These are phyloP conservation scores for Phytopythium helicoides DNA, from an alignment of 352 stramenopile genomes.

Conservation along the genomic window DNA sequence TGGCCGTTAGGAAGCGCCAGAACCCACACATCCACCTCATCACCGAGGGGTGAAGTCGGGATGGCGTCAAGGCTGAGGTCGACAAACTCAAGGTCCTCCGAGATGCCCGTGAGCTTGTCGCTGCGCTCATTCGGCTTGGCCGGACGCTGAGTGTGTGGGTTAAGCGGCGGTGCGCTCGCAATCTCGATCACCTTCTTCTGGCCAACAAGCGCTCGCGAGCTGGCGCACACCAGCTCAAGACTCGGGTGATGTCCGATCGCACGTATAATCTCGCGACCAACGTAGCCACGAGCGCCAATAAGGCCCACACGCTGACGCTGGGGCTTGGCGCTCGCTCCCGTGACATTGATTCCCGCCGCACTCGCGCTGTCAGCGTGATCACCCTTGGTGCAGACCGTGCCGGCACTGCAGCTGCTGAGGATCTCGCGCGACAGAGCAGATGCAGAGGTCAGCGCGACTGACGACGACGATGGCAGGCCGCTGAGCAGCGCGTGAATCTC, in stretches of 20 bases:
- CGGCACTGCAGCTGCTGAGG: slow-evolving; percentile 80
- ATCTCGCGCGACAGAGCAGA: slow-evolving; percentile 80
- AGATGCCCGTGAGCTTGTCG: slow-evolving; percentile 48
- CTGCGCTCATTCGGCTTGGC: slow-evolving; percentile 40
- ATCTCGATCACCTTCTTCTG: slow-evolving; percentile 74
- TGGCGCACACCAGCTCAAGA: slow-evolving; percentile 82
- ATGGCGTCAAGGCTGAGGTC: slow-evolving; percentile 81
- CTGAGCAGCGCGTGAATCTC: slow-evolving; percentile 87
- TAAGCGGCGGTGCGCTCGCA: slow-evolving; percentile 68
- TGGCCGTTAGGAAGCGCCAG: slow-evolving; percentile 86
- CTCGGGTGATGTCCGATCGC: slow-evolving; percentile 75
- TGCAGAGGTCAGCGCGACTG: slow-evolving; percentile 84
- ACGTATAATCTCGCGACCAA: slow-evolving; percentile 84
- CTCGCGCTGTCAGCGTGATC: slow-evolving; percentile 20
- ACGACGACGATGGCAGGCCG: slow-evolving; percentile 70
- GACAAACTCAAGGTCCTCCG: slow-evolving; percentile 75
- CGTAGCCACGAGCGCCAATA: slow-evolving; percentile 83
- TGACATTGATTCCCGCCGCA: slow-evolving; percentile 12
- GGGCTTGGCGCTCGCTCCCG: slow-evolving; percentile 15
- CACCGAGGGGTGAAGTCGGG: slow-evolving; percentile 55
- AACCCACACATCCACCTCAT: slow-evolving; percentile 85
- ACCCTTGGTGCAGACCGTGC: slow-evolving; percentile 80
- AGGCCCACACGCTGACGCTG: slow-evolving; percentile 79
- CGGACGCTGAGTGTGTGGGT: slow-evolving; percentile 77
- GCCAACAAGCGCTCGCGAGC: slow-evolving; percentile 72